These are phyloP conservation scores for Ophiostoma fasciatum DNA, from an alignment of 2,329 filamentous ascomycete species.

Conservation along the genomic window DNA sequence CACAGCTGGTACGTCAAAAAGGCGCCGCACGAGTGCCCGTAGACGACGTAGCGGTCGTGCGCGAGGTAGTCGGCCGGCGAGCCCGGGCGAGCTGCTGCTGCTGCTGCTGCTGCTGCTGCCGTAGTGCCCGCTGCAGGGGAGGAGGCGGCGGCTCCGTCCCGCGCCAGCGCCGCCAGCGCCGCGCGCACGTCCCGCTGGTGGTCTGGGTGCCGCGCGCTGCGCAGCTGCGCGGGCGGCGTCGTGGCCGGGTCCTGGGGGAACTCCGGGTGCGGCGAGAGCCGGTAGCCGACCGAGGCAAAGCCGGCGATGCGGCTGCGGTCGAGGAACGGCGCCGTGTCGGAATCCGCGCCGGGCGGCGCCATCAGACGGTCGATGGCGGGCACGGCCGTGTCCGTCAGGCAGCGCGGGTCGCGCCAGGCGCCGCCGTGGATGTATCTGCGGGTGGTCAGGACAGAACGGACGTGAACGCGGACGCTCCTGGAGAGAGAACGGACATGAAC, in stretches of 20 bases:
- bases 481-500: slow-evolving; percentile 20
- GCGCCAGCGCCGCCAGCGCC: slow-evolving; percentile 35
- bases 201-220: slow-evolving; percentile 40
- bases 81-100: no score
- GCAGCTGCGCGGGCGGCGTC: slow-evolving; percentile 18
- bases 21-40: slow-evolving; percentile 49
- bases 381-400: slow-evolving; percentile 29
- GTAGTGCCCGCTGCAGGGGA: neutral
- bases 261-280: slow-evolving; percentile 39
- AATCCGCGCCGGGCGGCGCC: slow-evolving; percentile 13
- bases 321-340: slow-evolving; percentile 34
- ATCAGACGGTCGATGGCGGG: slow-evolving; percentile 17
- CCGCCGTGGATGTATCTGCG: slow-evolving; percentile 42
- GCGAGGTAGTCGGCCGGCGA: slow-evolving; percentile 8
- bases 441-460: neutral
- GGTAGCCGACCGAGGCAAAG: slow-evolving; percentile 51
- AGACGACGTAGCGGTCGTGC: slow-evolving; percentile 33
- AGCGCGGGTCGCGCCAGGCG: slow-evolving; percentile 45
- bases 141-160: slow-evolving; percentile 18
- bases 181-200: slow-evolving; percentile 42
- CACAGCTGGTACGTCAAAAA: slow-evolving; percentile 48
- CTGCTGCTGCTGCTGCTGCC: no score
- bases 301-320: slow-evolving; percentile 35
- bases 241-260: slow-evolving; percentile 27
- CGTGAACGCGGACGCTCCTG: neutral